These are phyloP conservation scores for Eleusine coracana DNA, from an alignment of 176 grass and related monocot genomes.

Conservation along the genomic window DNA sequence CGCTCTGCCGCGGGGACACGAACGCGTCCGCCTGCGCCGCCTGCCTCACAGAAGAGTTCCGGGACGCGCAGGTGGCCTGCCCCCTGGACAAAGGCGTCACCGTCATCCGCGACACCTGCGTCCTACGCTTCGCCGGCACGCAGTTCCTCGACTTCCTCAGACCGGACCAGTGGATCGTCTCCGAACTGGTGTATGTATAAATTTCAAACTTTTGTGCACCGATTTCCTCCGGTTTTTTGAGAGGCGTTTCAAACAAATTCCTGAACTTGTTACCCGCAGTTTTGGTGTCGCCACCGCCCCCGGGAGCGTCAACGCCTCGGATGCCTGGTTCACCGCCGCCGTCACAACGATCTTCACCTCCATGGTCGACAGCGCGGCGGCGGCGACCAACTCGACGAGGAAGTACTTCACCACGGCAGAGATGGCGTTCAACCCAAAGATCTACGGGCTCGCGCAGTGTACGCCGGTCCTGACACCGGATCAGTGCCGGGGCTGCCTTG, in stretches of 20 bases:
- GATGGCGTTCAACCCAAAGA: constrained; percentile 38
- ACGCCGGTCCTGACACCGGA: constrained; percentile 18
- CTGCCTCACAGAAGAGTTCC: constrained; percentile 42
- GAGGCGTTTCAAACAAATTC: background rate
- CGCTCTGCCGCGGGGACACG: constrained; percentile 51
- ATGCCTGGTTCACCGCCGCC: constrained; percentile 36
- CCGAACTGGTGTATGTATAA: background rate
- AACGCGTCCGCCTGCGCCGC: constrained; percentile 40
- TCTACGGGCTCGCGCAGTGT: constrained; percentile 62
- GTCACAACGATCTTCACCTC: too few species aligned
- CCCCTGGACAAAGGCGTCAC: constrained; percentile 35
- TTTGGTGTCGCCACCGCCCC: rapidly evolving
- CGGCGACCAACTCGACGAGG: constrained; percentile 13
- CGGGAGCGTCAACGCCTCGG: background rate
- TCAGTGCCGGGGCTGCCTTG: constrained; percentile 42
- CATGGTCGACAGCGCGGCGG: too few species aligned
- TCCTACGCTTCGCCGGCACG: constrained; percentile 38
- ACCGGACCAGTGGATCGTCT: constrained; percentile 17
- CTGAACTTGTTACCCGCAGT: background rate
- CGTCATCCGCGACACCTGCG: constrained; percentile 44
- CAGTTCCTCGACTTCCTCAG: constrained; percentile 47
- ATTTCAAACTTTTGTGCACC: background rate
- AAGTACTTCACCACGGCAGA: constrained; percentile 47
- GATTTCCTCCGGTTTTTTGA: background rate
- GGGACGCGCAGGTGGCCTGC: constrained; percentile 37